These are phyloP conservation scores for Rhizomucor pusillus DNA, from an alignment of 371 early-diverging fungal species.

Conservation along the genomic window DNA sequence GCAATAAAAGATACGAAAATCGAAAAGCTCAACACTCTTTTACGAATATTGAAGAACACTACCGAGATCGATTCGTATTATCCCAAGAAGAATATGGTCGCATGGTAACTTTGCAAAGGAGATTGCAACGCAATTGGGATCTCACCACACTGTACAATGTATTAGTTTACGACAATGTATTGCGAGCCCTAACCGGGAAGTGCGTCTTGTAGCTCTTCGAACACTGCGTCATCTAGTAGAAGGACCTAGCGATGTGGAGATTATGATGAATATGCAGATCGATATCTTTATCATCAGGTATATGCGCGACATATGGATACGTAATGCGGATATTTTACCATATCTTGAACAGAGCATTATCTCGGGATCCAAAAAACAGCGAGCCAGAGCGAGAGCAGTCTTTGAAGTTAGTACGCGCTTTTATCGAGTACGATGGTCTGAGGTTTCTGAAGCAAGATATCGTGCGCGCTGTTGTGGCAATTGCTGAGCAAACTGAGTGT, in stretches of 20 bases:
- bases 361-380: slow-evolving; percentile 56
- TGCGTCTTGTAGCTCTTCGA: slow-evolving; percentile 53
- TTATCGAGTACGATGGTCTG: slow-evolving; percentile 67
- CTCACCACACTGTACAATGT: background rate
- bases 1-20: slow-evolving; percentile 33
- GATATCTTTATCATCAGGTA: slow-evolving; percentile 70
- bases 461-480: slow-evolving; percentile 71
- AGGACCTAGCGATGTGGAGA: slow-evolving; percentile 33
- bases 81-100: slow-evolving; percentile 29
- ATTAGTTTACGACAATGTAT: slow-evolving; percentile 54
- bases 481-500: slow-evolving; percentile 81
- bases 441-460: slow-evolving; percentile 60
- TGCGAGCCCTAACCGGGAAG: slow-evolving; percentile 50
- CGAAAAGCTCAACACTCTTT: slow-evolving; percentile 32
- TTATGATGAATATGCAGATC: slow-evolving; percentile 52
- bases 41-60: slow-evolving; percentile 44
- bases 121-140: no score
- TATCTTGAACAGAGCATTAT: slow-evolving; percentile 45
- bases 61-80: slow-evolving; percentile 36
- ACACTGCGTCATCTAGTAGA: slow-evolving; percentile 55
- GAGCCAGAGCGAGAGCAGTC: slow-evolving; percentile 80
- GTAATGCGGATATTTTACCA: background rate
- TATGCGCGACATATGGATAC: background rate
- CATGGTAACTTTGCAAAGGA: slow-evolving; percentile 20
- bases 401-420: slow-evolving; percentile 65